A percentile compares a stretch with the other conserved stretches of the same genome.
phyloP scores from a whole-genome alignment of 176 grass and related monocot genomes.

The Tuctoria greenei region DNA sequence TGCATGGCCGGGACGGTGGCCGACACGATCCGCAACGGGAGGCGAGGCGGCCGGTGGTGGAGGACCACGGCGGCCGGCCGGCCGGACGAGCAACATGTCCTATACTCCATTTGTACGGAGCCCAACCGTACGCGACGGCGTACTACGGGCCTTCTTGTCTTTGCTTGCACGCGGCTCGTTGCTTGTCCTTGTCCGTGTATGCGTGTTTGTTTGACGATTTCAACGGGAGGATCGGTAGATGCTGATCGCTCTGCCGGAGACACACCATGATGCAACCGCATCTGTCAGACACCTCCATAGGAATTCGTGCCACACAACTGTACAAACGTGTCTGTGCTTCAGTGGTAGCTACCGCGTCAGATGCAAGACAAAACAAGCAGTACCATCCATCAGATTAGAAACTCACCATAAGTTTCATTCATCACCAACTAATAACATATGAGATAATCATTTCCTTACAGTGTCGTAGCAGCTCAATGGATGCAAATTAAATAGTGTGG shows the following conservation, averaged over 20 bases:
- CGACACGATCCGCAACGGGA: constrained; percentile 20
- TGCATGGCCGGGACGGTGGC: background rate
- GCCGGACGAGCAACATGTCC: background rate
- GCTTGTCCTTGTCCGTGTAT: too few species aligned
- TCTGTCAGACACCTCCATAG: background rate
- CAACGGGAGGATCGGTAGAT: background rate
- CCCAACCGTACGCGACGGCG: background rate
- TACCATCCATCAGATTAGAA: too few species aligned
- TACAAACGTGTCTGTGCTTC: background rate
- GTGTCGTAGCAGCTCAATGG: too few species aligned
- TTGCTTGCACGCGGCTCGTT: background rate
- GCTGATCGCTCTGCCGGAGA: background rate
- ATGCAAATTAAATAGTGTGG: too few species aligned
- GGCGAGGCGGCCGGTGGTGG: too few species aligned
- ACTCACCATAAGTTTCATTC: too few species aligned
- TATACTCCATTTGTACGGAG: background rate
- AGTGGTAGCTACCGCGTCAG: background rate
- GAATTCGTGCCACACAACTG: background rate
- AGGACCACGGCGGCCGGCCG: too few species aligned
- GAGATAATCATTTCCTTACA: too few species aligned
- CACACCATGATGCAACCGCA: too few species aligned
- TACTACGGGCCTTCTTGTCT: background rate
- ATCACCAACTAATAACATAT: too few species aligned
- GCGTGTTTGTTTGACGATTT: background rate
- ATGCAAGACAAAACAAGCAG: background rate